Evolutionary conservation across 2,329 filamentous ascomycete genomes (phyloP).

Genomic region (Fusarium cyanostomum): DNA sequence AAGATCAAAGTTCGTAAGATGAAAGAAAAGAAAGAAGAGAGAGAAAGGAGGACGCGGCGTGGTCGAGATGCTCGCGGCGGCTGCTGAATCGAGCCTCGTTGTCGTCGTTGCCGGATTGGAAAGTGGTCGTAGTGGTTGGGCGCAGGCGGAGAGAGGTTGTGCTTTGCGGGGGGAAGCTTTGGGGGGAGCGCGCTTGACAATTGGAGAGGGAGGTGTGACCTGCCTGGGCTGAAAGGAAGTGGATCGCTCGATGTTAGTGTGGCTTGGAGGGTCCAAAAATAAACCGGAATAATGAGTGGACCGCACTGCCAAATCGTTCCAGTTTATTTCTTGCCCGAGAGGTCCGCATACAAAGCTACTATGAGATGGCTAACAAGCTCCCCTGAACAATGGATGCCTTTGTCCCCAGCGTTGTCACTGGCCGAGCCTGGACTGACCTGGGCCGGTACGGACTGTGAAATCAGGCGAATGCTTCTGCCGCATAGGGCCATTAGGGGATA

Average conservation of each 20-base stretch:
- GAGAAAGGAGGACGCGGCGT: slow-evolving; percentile 33
- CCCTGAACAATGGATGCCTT: not conserved
- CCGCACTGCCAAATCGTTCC: no score
- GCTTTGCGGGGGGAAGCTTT: slow-evolving; percentile 43
- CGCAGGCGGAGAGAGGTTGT: slow-evolving; percentile 39
- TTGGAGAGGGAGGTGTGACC: slow-evolving; percentile 34
- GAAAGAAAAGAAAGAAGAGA: slow-evolving; percentile 6
- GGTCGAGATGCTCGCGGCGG: slow-evolving; percentile 36
- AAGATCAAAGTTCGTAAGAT: slow-evolving; percentile 19
- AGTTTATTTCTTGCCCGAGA: no score
- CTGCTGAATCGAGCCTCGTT: slow-evolving; percentile 38
- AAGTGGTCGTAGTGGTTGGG: slow-evolving; percentile 38
- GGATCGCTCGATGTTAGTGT: slow-evolving; percentile 25
- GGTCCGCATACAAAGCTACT: not conserved
- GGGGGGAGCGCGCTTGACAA: slow-evolving; percentile 35
- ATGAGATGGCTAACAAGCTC: slow-evolving; percentile 20
- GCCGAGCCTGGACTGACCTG: slow-evolving; percentile 17
- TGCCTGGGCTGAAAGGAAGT: slow-evolving; percentile 5
- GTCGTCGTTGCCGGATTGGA: slow-evolving; percentile 37
- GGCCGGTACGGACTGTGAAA: slow-evolving; percentile 35
- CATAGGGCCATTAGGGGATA: slow-evolving; percentile 29
- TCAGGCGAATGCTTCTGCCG: slow-evolving; percentile 19
- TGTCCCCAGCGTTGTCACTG: slow-evolving; percentile 13
- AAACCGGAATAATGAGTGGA: no score
- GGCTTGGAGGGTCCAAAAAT: no score